These are phyloP conservation scores for Tephrocybe sp. DNA, from an alignment of 768 basidiomycete genomes.

Conservation along the genomic window DNA sequence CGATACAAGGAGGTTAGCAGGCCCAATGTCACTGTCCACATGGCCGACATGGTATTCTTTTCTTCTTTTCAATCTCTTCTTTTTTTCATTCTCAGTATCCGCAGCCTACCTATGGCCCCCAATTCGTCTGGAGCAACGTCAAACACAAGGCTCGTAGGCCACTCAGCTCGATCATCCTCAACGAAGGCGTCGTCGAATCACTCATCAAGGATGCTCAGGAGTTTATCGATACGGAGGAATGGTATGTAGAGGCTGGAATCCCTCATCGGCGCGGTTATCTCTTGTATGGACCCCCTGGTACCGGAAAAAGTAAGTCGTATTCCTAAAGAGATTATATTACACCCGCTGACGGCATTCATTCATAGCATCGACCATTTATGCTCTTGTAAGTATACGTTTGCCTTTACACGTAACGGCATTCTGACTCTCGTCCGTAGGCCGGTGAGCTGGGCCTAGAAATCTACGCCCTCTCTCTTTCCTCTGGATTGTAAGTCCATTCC, in stretches of 20 bases:
- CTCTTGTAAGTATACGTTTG: slow-evolving; percentile 31
- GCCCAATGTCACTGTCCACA: slow-evolving; percentile 34
- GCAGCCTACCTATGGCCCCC: slow-evolving; percentile 36
- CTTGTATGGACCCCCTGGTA: slow-evolving; percentile 59
- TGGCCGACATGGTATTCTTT: slow-evolving; percentile 27
- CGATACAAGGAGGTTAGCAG: slow-evolving; percentile 33
- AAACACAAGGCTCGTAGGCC: slow-evolving; percentile 51
- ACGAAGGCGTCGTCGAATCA: slow-evolving; percentile 42
- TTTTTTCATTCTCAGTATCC: background rate
- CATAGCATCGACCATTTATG: slow-evolving; percentile 53
- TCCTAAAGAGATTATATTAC: background rate
- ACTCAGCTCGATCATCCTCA: slow-evolving; percentile 51
- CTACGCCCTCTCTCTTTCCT: slow-evolving; percentile 56
- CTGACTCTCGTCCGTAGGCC: slow-evolving; percentile 26
- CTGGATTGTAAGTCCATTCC: slow-evolving; percentile 36
- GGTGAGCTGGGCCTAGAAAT: slow-evolving; percentile 83
- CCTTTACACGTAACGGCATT: background rate
- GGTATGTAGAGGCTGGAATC: slow-evolving; percentile 57
- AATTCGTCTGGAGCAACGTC: slow-evolving; percentile 40
- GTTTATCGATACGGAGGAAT: slow-evolving; percentile 51
- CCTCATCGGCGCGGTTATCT: slow-evolving; percentile 58
- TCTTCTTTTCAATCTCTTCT: background rate
- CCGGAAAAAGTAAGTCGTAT: slow-evolving; percentile 49
- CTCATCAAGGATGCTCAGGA: slow-evolving; percentile 50
- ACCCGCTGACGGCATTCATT: slow-evolving; percentile 33